Conservation (phyloP, 495 filamentous ascomycete genomes). For the Stereocaulon alpinum region DNA sequence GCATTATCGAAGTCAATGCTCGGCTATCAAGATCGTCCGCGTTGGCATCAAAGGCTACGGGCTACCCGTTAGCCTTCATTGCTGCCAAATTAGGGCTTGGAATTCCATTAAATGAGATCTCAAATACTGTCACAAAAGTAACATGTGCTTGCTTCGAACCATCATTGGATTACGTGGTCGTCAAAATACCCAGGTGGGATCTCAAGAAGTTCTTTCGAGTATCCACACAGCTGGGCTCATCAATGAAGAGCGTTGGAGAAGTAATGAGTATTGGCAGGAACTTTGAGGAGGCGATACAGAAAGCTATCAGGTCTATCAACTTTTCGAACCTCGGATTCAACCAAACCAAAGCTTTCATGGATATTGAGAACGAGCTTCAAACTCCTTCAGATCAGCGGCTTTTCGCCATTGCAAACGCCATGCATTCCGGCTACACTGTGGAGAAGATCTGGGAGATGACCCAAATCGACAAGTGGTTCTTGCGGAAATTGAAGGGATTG, state of each 20-base stretch:
- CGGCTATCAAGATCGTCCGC: slow-evolving; percentile 94
- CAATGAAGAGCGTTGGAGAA: slow-evolving; percentile 99
- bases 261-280: slow-evolving; percentile 97
- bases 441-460: slow-evolving; percentile 98
- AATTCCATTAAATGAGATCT: slow-evolving; percentile 93
- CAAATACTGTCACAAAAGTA: slow-evolving; percentile 89
- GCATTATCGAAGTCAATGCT: slow-evolving; percentile 98
- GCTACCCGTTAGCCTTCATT: slow-evolving; percentile 92
- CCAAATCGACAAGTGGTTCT: slow-evolving; percentile 79
- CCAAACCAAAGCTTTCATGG: slow-evolving; percentile 85
- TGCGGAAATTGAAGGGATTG: slow-evolving; percentile 78
- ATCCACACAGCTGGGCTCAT: slow-evolving; percentile 86
- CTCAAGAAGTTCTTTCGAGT: slow-evolving; percentile 97
- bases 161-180: slow-evolving; percentile 96
- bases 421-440: slow-evolving; percentile 85
- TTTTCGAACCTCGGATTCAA: slow-evolving; percentile 90
- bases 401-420: slow-evolving; percentile 96
- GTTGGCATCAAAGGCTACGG: slow-evolving; percentile 93
- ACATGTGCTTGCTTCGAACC: slow-evolving; percentile 98
- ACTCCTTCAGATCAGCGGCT: slow-evolving; percentile 95
- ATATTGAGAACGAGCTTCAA: slow-evolving; percentile 89
- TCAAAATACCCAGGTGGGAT: slow-evolving; percentile 98
- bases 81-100: slow-evolving; percentile 91
- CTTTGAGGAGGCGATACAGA: slow-evolving; percentile 97
- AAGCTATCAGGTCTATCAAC: slow-evolving; percentile 91